Evolutionary conservation across 768 basidiomycete species (phyloP), one percentile per base, ranked within the genome.

Genomic region (Kwoniella mangroviensis): DNA sequence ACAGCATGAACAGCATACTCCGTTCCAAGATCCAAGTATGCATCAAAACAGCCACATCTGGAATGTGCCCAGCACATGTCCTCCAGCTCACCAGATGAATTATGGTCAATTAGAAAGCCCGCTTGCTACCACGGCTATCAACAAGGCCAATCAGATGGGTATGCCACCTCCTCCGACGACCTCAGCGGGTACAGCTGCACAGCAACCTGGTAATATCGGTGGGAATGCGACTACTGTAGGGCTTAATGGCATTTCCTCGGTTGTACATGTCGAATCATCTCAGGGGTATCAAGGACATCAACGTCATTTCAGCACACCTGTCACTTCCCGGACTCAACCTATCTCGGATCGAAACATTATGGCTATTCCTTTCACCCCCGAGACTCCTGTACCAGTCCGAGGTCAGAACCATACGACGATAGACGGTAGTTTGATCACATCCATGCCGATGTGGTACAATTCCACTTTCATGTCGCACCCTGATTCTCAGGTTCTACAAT

Each of bases 401-500:
- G 68, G 68, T 6, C 68, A 69, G 45, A 69, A 69, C n/a, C 68
- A 69, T 24, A 21, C 41, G 11, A 52, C 62, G 4, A 9, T 63
- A 4, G 26, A 45, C 7, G 26, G 45, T 40, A 55, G 26, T 9
- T 19, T 45, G 22, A 42, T 63, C 0, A 58, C 15, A 26, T 42
- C 41, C 5, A 42, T 69, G 19, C 68, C 68, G 13, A 41, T 69
- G 41, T 69, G 68, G 68, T 69, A 62, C 41, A 63, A 69, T 49
- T 41, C 61, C 13, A 57, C 54, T 19, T 69, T 69, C 62, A 53
- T 66, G 55, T 19, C 65, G 22, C 19, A 41, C 21, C 58, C 34
- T 19, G 19, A 60, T 42, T 17, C 41, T 9, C 58, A 60, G 22
- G 58, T 60, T 15, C 21, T 60, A 22, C 58, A 60, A 26, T 60